Evolutionary conservation across 495 filamentous ascomycete genomes (phyloP).

Genomic region (Trichoderma virens): DNA sequence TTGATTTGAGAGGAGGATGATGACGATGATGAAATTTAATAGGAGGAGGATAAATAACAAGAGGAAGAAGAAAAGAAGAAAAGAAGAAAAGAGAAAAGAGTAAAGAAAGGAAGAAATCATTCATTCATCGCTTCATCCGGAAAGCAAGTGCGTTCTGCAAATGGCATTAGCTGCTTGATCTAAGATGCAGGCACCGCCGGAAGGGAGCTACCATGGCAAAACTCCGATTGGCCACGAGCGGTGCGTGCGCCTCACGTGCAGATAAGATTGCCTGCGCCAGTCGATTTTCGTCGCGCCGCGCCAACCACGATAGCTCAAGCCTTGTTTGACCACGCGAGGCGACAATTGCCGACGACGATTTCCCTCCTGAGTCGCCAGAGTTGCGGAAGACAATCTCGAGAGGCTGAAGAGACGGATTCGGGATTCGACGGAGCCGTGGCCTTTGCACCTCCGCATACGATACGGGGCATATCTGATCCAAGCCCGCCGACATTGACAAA

Average conservation of each 20-base stretch:
- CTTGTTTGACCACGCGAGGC: slow-evolving; percentile 1
- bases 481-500: background rate
- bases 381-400: background rate
- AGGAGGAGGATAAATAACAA: background rate
- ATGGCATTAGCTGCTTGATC: background rate
- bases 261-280: slow-evolving; percentile 8
- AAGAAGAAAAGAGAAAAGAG: background rate
- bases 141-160: too few species aligned
- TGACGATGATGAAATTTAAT: background rate
- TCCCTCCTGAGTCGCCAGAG: background rate
- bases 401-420: background rate
- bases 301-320: slow-evolving; percentile 1
- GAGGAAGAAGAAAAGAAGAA: background rate
- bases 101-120: background rate
- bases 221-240: slow-evolving; percentile 3
- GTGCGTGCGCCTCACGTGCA: slow-evolving; percentile 3
- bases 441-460: background rate
- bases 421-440: background rate
- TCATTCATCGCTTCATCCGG: background rate
- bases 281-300: slow-evolving; percentile 3
- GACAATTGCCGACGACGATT: background rate
- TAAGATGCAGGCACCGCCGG: background rate
- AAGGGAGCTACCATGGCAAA: background rate
- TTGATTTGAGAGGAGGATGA: background rate
- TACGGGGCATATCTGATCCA: background rate